phyloP scores from a whole-genome alignment of 768 basidiomycete genomes.

The Kwoniella sp. region DNA sequence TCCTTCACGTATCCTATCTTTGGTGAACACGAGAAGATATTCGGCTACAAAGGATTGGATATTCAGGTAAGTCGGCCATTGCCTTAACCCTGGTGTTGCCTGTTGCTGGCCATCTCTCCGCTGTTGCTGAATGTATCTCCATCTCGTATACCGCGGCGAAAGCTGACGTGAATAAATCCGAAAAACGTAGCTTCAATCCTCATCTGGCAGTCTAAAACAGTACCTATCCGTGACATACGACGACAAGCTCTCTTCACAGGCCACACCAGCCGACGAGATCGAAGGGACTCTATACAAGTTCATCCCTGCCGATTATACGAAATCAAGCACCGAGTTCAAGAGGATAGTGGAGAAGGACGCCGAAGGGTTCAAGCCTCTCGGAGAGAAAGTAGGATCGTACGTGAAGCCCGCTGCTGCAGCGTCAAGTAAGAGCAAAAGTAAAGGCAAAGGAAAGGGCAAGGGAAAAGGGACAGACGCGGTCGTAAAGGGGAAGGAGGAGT shows the following conservation, averaged over 20 bases:
- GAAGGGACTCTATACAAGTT: slow-evolving; percentile 74
- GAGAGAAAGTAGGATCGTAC: slow-evolving; percentile 76
- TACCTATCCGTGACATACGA: slow-evolving; percentile 72
- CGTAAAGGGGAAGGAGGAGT: background rate
- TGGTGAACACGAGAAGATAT: slow-evolving; percentile 94
- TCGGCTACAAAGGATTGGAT: slow-evolving; percentile 81
- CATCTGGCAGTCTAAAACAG: slow-evolving; percentile 81
- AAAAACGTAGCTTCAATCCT: slow-evolving; percentile 78
- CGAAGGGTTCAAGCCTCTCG: slow-evolving; percentile 72
- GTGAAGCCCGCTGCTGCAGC: slow-evolving; percentile 61
- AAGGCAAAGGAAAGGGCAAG: slow-evolving; percentile 63
- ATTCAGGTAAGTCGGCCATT: slow-evolving; percentile 74
- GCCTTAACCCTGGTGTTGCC: too few species aligned
- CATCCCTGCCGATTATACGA: slow-evolving; percentile 77
- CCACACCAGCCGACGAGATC: slow-evolving; percentile 77
- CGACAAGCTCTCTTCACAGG: slow-evolving; percentile 64
- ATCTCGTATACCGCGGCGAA: too few species aligned
- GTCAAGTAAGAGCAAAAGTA: slow-evolving; percentile 57
- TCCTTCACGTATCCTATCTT: slow-evolving; percentile 95
- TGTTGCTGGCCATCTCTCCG: too few species aligned
- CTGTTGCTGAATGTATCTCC: too few species aligned
- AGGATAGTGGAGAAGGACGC: slow-evolving; percentile 76
- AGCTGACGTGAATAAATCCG: too few species aligned
- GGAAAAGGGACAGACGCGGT: background rate
- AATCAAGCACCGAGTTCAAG: slow-evolving; percentile 68